phyloP scores from a whole-genome alignment of 2,329 filamentous ascomycete genomes.

The Cadophora sp. region DNA sequence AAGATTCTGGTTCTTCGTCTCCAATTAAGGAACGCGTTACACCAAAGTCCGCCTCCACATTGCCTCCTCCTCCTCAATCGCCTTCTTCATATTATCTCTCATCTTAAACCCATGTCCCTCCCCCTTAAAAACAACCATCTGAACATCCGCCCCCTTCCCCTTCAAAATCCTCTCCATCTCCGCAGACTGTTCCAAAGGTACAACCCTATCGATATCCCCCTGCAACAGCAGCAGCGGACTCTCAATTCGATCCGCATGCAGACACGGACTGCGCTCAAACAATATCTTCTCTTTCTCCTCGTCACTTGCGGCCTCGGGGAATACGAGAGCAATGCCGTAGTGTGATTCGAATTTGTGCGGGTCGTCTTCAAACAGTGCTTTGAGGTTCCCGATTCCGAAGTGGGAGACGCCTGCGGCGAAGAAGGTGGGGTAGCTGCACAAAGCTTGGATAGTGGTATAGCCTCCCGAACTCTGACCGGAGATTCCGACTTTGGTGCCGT shows the following conservation, averaged over 20 bases:
- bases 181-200: conserved; percentile 62
- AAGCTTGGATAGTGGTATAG: conserved; percentile 57
- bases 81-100: conserved; percentile 48
- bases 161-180: conserved; percentile 57
- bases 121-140: conserved; percentile 54
- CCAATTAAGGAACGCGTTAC: neutral
- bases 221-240: conserved; percentile 62
- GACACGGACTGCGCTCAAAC: conserved; percentile 55
- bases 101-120: conserved; percentile 59
- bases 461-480: conserved; percentile 60
- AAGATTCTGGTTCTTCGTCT: neutral
- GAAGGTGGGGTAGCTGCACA: conserved; percentile 53
- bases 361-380: conserved; percentile 52
- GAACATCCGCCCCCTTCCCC: conserved; percentile 51
- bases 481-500: conserved; percentile 49
- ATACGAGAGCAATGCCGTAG: conserved; percentile 55
- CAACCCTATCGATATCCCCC: conserved; percentile 61
- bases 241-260: conserved; percentile 54
- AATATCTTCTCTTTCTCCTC: conserved; percentile 52
- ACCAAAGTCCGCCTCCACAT: conserved; percentile 46
- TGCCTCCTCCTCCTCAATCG: conserved; percentile 54
- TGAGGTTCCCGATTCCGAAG: conserved; percentile 59
- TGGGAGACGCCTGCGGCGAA: conserved; percentile 58
- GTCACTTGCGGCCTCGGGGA: conserved; percentile 44
- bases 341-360: conserved; percentile 61